Conservation (phyloP, 768 basidiomycete species). For the Pilatotrama ljubarskyi region DNA sequence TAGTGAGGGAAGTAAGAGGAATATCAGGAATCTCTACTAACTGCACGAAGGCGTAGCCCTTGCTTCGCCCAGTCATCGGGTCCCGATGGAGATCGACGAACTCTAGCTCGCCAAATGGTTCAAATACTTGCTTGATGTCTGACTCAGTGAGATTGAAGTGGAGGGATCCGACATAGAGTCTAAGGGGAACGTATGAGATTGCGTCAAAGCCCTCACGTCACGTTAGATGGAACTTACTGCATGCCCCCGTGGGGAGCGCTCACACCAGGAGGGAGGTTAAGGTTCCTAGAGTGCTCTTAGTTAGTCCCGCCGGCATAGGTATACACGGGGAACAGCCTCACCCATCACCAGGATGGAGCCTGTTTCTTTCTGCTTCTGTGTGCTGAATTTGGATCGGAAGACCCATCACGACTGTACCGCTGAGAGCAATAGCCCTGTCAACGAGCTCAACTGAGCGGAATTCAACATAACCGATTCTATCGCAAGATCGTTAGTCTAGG, state of each 20-base stretch:
- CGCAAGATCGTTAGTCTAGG: background rate
- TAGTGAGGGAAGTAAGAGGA: background rate
- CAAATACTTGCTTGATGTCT: constrained; percentile 98
- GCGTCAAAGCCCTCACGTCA: background rate
- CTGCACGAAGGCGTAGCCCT: constrained; percentile 98
- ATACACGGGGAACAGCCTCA: constrained; percentile 38
- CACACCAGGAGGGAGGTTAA: constrained; percentile 84
- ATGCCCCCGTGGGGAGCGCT: constrained; percentile 76
- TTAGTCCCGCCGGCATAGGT: constrained; percentile 12
- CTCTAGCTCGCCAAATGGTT: constrained; percentile 97
- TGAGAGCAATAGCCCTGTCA: constrained; percentile 84
- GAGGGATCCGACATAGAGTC: constrained; percentile 95
- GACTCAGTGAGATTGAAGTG: constrained; percentile 97
- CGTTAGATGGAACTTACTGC: constrained; percentile 63
- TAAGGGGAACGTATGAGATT: constrained; percentile 30
- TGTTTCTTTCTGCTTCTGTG: constrained; percentile 95
- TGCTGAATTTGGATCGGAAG: constrained; percentile 95
- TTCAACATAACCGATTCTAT: constrained; percentile 97
- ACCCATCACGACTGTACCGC: constrained; percentile 97
- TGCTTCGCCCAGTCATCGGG: constrained; percentile 91
- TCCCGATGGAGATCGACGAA: constrained; percentile 98
- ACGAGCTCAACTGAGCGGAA: constrained; percentile 89
- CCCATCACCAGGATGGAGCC: constrained; percentile 86
- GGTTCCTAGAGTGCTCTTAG: constrained; percentile 47
- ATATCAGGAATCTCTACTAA: constrained; percentile 39